phyloP scores from a whole-genome alignment of 352 stramenopile species.

The Pythium sukuiense region DNA sequence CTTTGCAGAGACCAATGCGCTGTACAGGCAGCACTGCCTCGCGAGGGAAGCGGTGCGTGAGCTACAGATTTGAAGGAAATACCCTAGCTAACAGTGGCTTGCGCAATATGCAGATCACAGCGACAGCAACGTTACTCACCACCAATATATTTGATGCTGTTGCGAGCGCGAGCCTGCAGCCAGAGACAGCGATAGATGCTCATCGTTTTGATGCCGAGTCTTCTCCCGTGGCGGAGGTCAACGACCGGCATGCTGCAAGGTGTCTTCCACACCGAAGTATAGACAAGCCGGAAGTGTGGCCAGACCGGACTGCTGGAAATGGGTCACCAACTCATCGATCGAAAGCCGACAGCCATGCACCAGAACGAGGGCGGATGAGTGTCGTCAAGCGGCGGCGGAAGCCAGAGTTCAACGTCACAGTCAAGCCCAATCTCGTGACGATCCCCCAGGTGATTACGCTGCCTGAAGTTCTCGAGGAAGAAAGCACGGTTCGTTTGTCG shows the following conservation, averaged over 20 bases:
- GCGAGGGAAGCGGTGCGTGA: slow-evolving; percentile 23
- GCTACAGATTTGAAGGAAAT: neutral
- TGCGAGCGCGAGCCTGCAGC: slow-evolving; percentile 29
- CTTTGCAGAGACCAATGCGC: slow-evolving; percentile 56
- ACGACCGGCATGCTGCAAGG: slow-evolving; percentile 51
- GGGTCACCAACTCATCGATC: slow-evolving; percentile 7
- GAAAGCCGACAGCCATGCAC: slow-evolving; percentile 5
- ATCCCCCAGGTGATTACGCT: slow-evolving; percentile 24
- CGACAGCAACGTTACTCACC: slow-evolving; percentile 29
- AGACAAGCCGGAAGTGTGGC: slow-evolving; percentile 24
- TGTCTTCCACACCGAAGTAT: slow-evolving; percentile 40
- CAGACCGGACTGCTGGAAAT: neutral
- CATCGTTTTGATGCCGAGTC: slow-evolving; percentile 31
- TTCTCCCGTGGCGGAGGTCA: slow-evolving; percentile 26
- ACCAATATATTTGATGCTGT: slow-evolving; percentile 45
- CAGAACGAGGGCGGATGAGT: slow-evolving; percentile 17
- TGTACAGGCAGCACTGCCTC: slow-evolving; percentile 43
- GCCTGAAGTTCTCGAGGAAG: slow-evolving; percentile 14
- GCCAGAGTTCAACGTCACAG: slow-evolving; percentile 8
- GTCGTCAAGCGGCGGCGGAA: slow-evolving; percentile 11
- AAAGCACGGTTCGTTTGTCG: slow-evolving; percentile 7
- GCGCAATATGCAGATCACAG: slow-evolving; percentile 9
- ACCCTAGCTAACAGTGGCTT: too few relatives aligned
- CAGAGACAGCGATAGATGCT: slow-evolving; percentile 23
- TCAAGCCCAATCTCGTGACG: slow-evolving; percentile 9